Conservation (phyloP, 441 rosid genomes). For the Hura crepitans region DNA sequence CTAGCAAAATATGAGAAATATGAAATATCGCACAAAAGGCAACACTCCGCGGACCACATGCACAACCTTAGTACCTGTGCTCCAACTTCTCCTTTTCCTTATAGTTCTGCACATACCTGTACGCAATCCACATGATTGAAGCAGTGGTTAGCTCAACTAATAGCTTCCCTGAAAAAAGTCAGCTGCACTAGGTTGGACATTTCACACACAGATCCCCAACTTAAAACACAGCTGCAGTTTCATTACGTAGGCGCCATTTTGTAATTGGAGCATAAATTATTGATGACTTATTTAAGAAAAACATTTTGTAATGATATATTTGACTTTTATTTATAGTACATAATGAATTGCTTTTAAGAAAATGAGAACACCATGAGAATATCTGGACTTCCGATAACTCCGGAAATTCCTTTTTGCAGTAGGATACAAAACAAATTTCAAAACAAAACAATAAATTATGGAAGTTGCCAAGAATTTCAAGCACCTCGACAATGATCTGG, state of each 20-base stretch:
- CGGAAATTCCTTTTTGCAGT: neutral
- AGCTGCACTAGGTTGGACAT: neutral
- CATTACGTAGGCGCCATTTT: neutral
- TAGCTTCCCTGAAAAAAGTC: too few species aligned
- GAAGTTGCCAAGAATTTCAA: neutral
- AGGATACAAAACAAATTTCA: neutral
- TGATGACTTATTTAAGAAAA: neutral
- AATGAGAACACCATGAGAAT: neutral
- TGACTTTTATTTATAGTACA: neutral
- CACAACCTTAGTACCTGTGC: constrained; percentile 60
- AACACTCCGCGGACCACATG: constrained; percentile 3
- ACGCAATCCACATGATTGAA: constrained; percentile 9
- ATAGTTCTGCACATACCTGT: constrained; percentile 72
- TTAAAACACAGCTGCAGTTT: neutral
- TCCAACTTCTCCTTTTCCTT: constrained; percentile 80
- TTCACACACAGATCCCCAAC: neutral
- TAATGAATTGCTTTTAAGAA: too few species aligned
- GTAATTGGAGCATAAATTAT: neutral
- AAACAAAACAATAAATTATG: neutral
- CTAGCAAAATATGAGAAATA: neutral
- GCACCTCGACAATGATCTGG: neutral
- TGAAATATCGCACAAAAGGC: constrained; percentile 7
- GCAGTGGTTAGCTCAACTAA: neutral
- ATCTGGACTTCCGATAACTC: neutral
- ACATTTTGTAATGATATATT: neutral